These are phyloP conservation scores for Daldinia vernicosa DNA, from an alignment of 495 filamentous ascomycete genomes.

Conservation along the genomic window DNA sequence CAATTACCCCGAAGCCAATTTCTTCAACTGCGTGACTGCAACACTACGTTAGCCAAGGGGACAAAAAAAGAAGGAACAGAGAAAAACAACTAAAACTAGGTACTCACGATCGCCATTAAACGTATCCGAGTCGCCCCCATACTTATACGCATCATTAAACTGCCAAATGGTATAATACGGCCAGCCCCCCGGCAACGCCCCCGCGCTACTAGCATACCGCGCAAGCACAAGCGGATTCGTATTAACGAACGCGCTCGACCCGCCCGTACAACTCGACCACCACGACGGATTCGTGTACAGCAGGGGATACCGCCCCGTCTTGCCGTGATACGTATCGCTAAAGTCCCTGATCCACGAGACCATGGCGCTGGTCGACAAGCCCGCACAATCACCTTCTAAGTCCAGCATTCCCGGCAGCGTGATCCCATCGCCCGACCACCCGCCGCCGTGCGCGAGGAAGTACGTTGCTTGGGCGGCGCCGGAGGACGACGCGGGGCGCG, in stretches of 20 bases:
- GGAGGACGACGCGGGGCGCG: conserved; percentile 59
- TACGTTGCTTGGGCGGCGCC: conserved; percentile 65
- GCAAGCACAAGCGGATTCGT: conserved; percentile 69
- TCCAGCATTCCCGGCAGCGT: conserved; percentile 75
- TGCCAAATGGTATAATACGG: conserved; percentile 69
- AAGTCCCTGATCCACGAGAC: conserved; percentile 69
- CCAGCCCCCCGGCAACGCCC: conserved; percentile 68
- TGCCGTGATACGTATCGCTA: conserved; percentile 62
- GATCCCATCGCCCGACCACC: conserved; percentile 68
- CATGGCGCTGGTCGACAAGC: conserved; percentile 62
- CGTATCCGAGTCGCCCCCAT: conserved; percentile 62
- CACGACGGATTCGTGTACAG: conserved; percentile 69
- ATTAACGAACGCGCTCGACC: conserved; percentile 58
- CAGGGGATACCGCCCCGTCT: conserved; percentile 65
- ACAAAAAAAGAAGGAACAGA: neutral
- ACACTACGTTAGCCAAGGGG: conserved; percentile 3
- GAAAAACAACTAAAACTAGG: neutral
- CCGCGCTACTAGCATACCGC: conserved; percentile 57
- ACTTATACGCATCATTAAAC: conserved; percentile 56
- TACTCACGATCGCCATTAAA: conserved; percentile 57
- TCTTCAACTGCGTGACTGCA: conserved; percentile 25
- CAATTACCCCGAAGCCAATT: conserved; percentile 15
- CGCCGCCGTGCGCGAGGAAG: conserved; percentile 69
- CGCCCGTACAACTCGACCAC: conserved; percentile 71
- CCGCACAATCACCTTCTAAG: conserved; percentile 67